Evolutionary conservation across 306 rosid genomes (phyloP), one percentile per base, ranked within the genome.

Genomic region (Trifolium repens): DNA sequence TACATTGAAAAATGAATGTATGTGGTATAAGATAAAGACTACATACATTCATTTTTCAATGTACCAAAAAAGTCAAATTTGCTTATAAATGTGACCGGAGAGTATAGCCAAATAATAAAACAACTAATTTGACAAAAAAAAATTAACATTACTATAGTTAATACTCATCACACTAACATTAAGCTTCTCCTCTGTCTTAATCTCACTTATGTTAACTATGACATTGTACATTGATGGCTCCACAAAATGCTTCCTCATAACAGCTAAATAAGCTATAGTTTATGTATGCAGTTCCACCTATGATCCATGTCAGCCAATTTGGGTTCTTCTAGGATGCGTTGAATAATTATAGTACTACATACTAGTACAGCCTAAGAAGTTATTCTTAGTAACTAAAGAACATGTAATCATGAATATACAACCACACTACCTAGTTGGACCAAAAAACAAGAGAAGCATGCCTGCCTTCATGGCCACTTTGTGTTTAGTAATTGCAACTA

Each of bases 361-460:
- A 24, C 26, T 24, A 24, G 74, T 77, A 50, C 80, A 67, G 32
- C 82, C 78, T 76, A 42, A 60, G 78, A 35, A 54, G 67, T 74
- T 80, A 73, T 80, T 77, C 80, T 77, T 76, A 73, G 73, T 16
- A 77, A 84, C 53, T 46, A 50, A 54, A 76, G 64, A 77, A 74
- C 75, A 60, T 80, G 83, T 74, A 74, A 84, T 84, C 43, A 84
- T 84, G 85, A 74, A 67, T 67, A 27, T 75, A 73, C 78, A 77
- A 63, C 67, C 67, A 84, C 71, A 46, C 74, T 63, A 50, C 67
- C 75, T 76, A 49, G 84, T 80, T 81, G 85, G 85, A 77, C 80
- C 87, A 74, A 77, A 80, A 66, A 84, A 77, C 85, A 73, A 77
- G 87, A 68, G 78, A 84, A 84, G 63, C 85, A 77, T 73, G 87